Conservation (phyloP, 257 asterid genomes). For the Solanum bulbocastanum region DNA sequence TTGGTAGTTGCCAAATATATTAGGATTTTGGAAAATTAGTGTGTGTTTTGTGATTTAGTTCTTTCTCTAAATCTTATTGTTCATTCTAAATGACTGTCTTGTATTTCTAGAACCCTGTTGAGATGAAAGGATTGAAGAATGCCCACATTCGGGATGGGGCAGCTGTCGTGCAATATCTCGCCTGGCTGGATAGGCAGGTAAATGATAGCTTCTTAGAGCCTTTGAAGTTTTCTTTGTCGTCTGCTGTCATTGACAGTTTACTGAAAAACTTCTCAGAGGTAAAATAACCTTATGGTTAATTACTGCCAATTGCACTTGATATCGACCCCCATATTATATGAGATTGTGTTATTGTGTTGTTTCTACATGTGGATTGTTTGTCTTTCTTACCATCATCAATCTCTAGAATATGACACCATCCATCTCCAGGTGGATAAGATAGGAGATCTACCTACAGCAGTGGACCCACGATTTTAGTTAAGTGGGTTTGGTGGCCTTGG, state of each 20-base stretch:
- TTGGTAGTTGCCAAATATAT: background rate
- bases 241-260: background rate
- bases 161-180: constrained; percentile 90
- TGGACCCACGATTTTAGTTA: background rate
- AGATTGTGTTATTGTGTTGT: background rate
- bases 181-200: constrained; percentile 91
- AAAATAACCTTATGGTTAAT: background rate
- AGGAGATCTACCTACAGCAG: background rate
- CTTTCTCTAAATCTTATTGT: background rate
- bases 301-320: background rate
- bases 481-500: too few relatives aligned
- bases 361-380: background rate
- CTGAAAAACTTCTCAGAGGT: background rate
- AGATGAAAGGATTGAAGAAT: constrained; percentile 88
- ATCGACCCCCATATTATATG: background rate
- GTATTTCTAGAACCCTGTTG: constrained; percentile 66
- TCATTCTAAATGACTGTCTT: constrained; percentile 5
- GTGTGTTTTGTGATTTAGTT: background rate
- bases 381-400: background rate
- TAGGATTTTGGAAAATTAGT: background rate
- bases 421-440: background rate
- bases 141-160: constrained; percentile 95
- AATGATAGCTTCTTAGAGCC: background rate
- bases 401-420: background rate
- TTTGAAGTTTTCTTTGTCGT: background rate